Percentiles rank a stretch among this genome's conserved stretches.
Evolutionary conservation across 257 asterid species (phyloP).

Genomic region (Solanum arcanum): DNA sequence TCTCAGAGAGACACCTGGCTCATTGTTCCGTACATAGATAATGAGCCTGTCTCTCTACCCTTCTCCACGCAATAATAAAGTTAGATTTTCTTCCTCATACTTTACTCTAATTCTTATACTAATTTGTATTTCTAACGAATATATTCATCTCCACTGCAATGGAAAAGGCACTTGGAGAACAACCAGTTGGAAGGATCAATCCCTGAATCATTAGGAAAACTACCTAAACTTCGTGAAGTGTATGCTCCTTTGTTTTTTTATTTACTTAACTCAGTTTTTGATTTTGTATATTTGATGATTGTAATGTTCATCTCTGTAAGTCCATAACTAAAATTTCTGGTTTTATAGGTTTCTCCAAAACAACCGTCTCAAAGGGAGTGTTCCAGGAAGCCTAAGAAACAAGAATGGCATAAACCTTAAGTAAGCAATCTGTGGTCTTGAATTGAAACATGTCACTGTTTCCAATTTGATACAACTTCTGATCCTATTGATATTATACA

Average conservation of each 20-base stretch:
- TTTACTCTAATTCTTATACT: neutral
- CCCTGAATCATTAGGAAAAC: constrained; percentile 42
- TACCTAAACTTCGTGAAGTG: constrained; percentile 59
- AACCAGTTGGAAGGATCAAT: constrained; percentile 58
- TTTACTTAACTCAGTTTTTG: neutral
- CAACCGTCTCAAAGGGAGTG: constrained; percentile 39
- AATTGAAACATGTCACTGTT: neutral
- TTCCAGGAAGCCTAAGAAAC: constrained; percentile 35
- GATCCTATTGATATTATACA: neutral
- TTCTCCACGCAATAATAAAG: neutral
- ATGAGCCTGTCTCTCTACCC: neutral
- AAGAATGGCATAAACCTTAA: constrained; percentile 23
- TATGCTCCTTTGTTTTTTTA: constrained; percentile 8
- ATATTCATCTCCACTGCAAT: neutral
- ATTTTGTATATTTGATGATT: neutral
- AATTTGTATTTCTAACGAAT: neutral
- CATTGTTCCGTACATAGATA: neutral
- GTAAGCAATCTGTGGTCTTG: constrained; percentile 17
- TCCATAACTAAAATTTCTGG: neutral
- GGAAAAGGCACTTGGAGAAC: constrained; percentile 66
- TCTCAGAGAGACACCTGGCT: neutral
- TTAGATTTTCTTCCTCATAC: neutral
- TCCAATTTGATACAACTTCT: neutral
- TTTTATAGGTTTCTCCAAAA: constrained; percentile 52
- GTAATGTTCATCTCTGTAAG: neutral